A percentile compares a stretch with the other conserved stretches of the same genome.
Conservation (phyloP, 345 rosid genomes). For the Raphanus raphanistrum region DNA sequence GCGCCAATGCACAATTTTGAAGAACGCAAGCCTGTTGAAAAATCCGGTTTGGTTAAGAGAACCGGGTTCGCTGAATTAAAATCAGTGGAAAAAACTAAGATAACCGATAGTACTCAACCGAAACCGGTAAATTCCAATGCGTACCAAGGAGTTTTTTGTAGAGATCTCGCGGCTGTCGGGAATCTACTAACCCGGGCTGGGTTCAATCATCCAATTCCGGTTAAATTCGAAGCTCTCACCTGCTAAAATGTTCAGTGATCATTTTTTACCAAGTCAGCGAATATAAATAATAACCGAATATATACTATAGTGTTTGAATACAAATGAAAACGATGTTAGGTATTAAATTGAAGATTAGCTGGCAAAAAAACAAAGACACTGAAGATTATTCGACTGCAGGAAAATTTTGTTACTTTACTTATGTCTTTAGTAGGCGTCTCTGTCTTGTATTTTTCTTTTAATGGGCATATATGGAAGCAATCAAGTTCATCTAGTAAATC, state of each 20-base stretch:
- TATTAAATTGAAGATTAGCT: background rate
- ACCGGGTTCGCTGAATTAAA: constrained; percentile 9
- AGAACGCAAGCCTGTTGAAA: constrained; percentile 11
- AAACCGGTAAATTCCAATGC: constrained; percentile 43
- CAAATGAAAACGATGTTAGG: constrained; percentile 12
- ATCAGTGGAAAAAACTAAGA: background rate
- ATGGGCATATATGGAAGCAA: background rate
- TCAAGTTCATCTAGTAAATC: too few relatives aligned
- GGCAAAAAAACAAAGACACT: too few relatives aligned
- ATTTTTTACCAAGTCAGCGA: background rate
- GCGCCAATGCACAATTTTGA: constrained; percentile 29
- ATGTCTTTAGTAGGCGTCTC: background rate
- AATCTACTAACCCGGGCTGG: constrained; percentile 71
- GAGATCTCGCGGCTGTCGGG: constrained; percentile 81
- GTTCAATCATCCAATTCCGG: constrained; percentile 70
- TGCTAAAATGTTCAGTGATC: constrained; percentile 46
- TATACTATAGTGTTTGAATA: constrained; percentile 1
- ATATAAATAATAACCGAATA: background rate
- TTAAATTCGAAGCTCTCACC: constrained; percentile 84
- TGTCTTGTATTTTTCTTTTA: background rate
- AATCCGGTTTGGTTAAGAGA: background rate
- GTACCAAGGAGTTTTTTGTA: constrained; percentile 88
- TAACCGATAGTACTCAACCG: constrained; percentile 11
- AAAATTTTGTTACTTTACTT: constrained; percentile 56
- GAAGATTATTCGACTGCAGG: constrained; percentile 37